phyloP scores from a whole-genome alignment of 2,329 filamentous ascomycete species.

The Elsinoe perseae region DNA sequence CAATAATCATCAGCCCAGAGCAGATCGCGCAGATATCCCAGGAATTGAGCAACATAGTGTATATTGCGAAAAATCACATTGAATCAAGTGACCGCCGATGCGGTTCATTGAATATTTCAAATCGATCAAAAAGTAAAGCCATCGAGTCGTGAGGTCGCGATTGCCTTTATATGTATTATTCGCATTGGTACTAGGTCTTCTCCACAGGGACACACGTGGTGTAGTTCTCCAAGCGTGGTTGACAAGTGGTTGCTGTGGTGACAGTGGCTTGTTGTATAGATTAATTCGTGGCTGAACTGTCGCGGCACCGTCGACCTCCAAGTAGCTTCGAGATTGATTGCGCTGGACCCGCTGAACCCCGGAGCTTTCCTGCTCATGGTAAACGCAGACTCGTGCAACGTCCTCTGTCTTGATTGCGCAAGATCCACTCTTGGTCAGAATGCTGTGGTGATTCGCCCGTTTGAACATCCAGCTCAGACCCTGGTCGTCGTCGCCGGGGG shows the following conservation, averaged over 20 bases:
- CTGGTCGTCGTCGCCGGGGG: background rate
- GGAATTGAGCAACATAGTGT: background rate
- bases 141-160: background rate
- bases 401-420: constrained; percentile 3
- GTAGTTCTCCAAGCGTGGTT: background rate
- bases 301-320: background rate
- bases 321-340: constrained; percentile 14
- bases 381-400: constrained; percentile 12
- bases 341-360: background rate
- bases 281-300: constrained; percentile 2
- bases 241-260: constrained; percentile 5
- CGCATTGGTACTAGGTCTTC: background rate
- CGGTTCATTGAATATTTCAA: background rate
- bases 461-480: background rate
- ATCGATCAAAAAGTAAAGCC: too few relatives aligned
- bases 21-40: background rate
- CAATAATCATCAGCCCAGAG: background rate
- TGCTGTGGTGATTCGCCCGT: constrained; percentile 11
- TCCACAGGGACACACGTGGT: background rate
- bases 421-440: background rate
- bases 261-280: constrained; percentile 12
- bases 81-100: background rate
- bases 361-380: background rate
- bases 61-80: background rate
- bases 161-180: background rate